A percentile compares a stretch with the other conserved stretches of the same genome.
These are phyloP conservation scores for Eimeria praecox DNA, from an alignment of 169 alveolate species.

Conservation along the genomic window DNA sequence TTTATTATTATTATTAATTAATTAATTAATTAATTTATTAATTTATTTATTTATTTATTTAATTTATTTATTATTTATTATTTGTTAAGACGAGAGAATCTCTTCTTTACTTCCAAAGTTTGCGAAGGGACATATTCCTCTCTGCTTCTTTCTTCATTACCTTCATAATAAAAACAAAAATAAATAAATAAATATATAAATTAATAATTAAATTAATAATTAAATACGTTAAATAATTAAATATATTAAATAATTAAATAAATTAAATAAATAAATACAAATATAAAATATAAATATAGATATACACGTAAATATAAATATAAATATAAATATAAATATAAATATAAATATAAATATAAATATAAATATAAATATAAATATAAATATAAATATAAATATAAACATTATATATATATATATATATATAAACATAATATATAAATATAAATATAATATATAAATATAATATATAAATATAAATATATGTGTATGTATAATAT, in stretches of 20 bases:
- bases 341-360: no score
- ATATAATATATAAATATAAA: slow-evolving; percentile 78
- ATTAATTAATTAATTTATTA: no score
- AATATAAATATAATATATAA: not conserved
- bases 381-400: not conserved
- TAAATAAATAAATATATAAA: not conserved
- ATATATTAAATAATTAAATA: slow-evolving; percentile 85
- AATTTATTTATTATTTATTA: no score
- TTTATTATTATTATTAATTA: no score
- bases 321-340: slow-evolving; percentile 85
- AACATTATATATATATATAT: slow-evolving; percentile 92
- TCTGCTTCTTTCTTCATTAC: slow-evolving; percentile 86
- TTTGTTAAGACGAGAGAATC: no score
- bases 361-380: not conserved
- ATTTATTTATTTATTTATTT: no score
- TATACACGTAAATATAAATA: slow-evolving; percentile 89
- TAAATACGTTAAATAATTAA: slow-evolving; percentile 88
- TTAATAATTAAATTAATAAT: not conserved
- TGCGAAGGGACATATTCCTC: slow-evolving; percentile 84
- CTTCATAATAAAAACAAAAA: slow-evolving; percentile 66
- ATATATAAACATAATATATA: slow-evolving; percentile 9
- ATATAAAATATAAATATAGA: not conserved
- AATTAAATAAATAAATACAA: not conserved
- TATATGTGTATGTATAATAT: slow-evolving; percentile 90
- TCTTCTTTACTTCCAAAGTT: slow-evolving; percentile 79